Evolutionary conservation across 2,329 filamentous ascomycete species (phyloP).

Genomic region (Pseudopyrenochaeta lycopersici): DNA sequence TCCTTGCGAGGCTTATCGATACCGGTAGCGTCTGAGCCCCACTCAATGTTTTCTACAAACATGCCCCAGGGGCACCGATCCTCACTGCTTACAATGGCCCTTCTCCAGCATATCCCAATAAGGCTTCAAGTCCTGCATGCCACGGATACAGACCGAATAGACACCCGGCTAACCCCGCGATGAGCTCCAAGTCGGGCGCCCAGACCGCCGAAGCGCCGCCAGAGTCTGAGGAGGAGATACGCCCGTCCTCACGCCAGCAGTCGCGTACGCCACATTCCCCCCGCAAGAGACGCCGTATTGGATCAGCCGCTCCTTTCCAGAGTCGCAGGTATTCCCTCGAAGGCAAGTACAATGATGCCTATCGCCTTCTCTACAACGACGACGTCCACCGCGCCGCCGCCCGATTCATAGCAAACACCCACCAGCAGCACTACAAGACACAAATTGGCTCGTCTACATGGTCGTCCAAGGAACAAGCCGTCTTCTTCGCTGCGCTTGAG

Average conservation of each 20-base stretch:
- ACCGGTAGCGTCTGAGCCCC: no score
- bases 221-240: slow-evolving; percentile 7
- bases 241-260: slow-evolving; percentile 15
- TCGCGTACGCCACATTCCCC: slow-evolving; percentile 21
- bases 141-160: neutral
- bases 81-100: slow-evolving; percentile 22
- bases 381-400: slow-evolving; percentile 26
- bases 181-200: slow-evolving; percentile 28
- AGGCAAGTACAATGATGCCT: slow-evolving; percentile 57
- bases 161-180: slow-evolving; percentile 5
- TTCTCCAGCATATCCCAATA: neutral
- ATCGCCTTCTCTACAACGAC: slow-evolving; percentile 48
- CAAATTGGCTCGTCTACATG: slow-evolving; percentile 77
- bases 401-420: slow-evolving; percentile 20
- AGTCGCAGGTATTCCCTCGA: slow-evolving; percentile 41
- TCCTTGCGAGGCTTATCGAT: neutral
- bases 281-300: slow-evolving; percentile 36
- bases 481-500: slow-evolving; percentile 72
- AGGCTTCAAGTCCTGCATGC: neutral
- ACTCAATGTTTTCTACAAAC: neutral
- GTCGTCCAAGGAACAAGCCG: slow-evolving; percentile 74
- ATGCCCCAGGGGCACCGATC: neutral
- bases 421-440: slow-evolving; percentile 44
- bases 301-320: slow-evolving; percentile 22
- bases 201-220: slow-evolving; percentile 2